Percentiles rank a stretch among this genome's conserved stretches.
phyloP scores from a whole-genome alignment of 108 stramenopile species.

The Discostella pseudostelligera region DNA sequence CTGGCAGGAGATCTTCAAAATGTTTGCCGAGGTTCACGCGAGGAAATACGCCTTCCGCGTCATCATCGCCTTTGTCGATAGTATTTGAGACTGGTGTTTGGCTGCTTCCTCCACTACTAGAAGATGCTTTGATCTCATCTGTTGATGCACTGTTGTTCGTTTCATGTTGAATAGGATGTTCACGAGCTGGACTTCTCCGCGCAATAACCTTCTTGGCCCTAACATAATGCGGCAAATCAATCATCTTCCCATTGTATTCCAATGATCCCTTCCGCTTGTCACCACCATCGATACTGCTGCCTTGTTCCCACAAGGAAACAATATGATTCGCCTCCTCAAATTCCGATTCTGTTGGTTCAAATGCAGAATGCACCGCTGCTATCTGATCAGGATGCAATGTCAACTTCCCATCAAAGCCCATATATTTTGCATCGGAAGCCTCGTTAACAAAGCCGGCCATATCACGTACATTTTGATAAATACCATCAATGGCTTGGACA shows the following conservation, averaged over 20 bases:
- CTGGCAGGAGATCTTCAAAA: conserved; percentile 42
- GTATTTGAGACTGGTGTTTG: neutral
- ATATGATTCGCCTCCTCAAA: conserved; percentile 24
- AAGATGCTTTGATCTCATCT: neutral
- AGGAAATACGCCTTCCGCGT: conserved; percentile 24
- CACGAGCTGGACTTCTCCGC: neutral
- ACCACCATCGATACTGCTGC: neutral
- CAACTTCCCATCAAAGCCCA: conserved; percentile 50
- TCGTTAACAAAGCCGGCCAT: conserved; percentile 32
- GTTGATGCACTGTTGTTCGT: neutral
- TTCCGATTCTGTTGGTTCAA: conserved; percentile 32
- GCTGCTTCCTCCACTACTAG: neutral
- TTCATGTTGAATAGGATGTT: neutral
- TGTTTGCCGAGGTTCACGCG: conserved; percentile 41
- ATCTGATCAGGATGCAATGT: conserved; percentile 43
- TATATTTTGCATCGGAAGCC: conserved; percentile 25
- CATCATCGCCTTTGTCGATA: neutral
- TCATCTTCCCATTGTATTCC: conserved; percentile 40
- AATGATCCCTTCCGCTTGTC: conserved; percentile 19
- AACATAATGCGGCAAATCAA: conserved; percentile 49
- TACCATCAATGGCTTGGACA: conserved; percentile 49
- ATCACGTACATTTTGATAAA: conserved; percentile 47
- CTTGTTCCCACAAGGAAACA: conserved; percentile 33
- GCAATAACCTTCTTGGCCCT: conserved; percentile 45
- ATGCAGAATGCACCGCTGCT: conserved; percentile 13